phyloP scores from a whole-genome alignment of 108 stramenopile species.

The Nannochloropsis gaditana region DNA sequence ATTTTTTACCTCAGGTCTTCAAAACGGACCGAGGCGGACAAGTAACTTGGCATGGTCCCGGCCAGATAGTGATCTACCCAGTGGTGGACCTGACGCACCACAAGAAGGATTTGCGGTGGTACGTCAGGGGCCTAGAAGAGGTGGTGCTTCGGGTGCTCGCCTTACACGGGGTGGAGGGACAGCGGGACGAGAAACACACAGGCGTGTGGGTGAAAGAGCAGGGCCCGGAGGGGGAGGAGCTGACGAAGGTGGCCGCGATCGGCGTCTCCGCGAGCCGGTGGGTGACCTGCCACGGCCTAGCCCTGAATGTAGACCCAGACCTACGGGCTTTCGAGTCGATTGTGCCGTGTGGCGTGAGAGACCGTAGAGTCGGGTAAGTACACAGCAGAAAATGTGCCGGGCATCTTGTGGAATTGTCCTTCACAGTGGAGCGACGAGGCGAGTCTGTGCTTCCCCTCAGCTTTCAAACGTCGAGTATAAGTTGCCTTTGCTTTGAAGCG shows the following conservation, averaged over 20 bases:
- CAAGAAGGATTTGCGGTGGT: slow-evolving; percentile 94
- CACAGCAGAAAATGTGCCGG: not conserved
- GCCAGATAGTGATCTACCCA: slow-evolving; percentile 93
- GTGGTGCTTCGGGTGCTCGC: slow-evolving; percentile 41
- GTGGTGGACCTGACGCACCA: slow-evolving; percentile 78
- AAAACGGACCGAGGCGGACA: slow-evolving; percentile 91
- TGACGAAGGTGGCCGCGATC: slow-evolving; percentile 74
- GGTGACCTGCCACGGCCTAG: slow-evolving; percentile 92
- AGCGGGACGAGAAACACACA: slow-evolving; percentile 52
- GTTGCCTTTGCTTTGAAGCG: too few species aligned
- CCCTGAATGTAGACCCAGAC: slow-evolving; percentile 80
- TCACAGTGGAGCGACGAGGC: not conserved
- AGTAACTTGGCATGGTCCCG: slow-evolving; percentile 96
- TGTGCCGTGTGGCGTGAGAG: slow-evolving; percentile 61
- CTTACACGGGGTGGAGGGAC: slow-evolving; percentile 23
- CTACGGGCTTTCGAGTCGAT: slow-evolving; percentile 68
- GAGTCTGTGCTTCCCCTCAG: too few species aligned
- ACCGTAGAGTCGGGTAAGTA: slow-evolving; percentile 54
- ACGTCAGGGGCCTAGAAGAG: slow-evolving; percentile 83
- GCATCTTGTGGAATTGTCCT: not conserved
- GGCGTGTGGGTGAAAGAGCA: slow-evolving; percentile 81
- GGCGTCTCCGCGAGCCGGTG: slow-evolving; percentile 69
- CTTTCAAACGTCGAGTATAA: too few species aligned
- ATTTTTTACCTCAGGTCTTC: slow-evolving; percentile 40
- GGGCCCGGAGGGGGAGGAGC: not conserved